Evolutionary conservation across 768 basidiomycete genomes (phyloP), one percentile per base, ranked within the genome.

Genomic region (Leucosporidium yakuticum): DNA sequence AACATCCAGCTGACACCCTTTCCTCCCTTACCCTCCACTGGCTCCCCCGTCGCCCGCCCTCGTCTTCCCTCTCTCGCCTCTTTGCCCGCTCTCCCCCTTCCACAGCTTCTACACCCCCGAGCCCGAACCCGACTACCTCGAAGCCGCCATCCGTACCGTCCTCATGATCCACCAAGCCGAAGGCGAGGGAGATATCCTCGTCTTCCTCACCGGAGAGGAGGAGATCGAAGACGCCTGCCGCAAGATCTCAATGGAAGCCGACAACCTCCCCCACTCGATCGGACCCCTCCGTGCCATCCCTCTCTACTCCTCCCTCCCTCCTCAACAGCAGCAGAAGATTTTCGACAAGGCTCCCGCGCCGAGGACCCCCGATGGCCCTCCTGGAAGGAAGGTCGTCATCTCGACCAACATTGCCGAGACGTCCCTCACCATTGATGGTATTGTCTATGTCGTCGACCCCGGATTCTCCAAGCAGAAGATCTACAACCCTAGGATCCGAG

Each of bases 381-480:
- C 88, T 0, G 95, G 95, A 0, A 85, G 95, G 67, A 99, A 99
- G 78, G 85, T 98, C 54, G 89, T 99, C 39, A 82, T 99, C 1
- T 91, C 93, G 14, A 99, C 95, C 34, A 99, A 98, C 77, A 92
- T 98, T 66, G 96, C 96, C 4, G 95, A 99, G 79, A 98, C 95
- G 2, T 95, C 92, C 3, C 80, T 98, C 53, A 99, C 95, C 4
- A 98, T 99, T 66, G 95, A 99, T 73, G 95, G 95, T 27, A 97
- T 99, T 75, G 94, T 99, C n/a, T 99, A 98, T 75, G 95, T 97
- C 65, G 93, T 97, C 56, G 95, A 97, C 76, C 91, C 94, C 0
- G 94, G 93, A 1, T 96, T 98, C 81, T 93, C 89, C 44, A 95
- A 99, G 80, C 95, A 97, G 80, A 97, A 95, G 77, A 88, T 98